Percentiles rank a stretch among this genome's conserved stretches.
Evolutionary conservation across 352 stramenopile genomes (phyloP).

Genomic region (Blastocystis sp.): DNA sequence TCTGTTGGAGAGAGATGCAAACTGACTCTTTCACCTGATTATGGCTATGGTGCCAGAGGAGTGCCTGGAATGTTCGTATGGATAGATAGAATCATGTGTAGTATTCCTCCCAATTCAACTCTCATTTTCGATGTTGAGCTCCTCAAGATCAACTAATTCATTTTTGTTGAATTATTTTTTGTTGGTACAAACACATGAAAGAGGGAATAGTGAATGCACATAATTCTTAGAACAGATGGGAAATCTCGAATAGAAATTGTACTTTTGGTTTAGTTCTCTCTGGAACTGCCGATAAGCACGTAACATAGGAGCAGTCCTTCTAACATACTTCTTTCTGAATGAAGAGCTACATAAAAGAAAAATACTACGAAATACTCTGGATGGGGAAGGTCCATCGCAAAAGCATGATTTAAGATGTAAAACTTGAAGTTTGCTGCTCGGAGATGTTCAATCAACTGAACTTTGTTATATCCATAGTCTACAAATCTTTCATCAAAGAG

Average conservation of each 20-base stretch:
- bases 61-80: conserved; percentile 49
- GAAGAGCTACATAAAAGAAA: not conserved
- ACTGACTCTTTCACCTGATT: conserved; percentile 65
- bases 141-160: conserved; percentile 62
- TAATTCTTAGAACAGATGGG: not conserved
- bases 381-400: conserved; percentile 48
- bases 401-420: conserved; percentile 52
- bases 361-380: not conserved
- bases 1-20: conserved; percentile 64
- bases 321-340: not conserved
- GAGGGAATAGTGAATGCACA: not conserved
- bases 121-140: conserved; percentile 68
- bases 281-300: not conserved
- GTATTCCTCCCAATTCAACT: conserved; percentile 66
- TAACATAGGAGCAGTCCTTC: not conserved
- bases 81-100: not conserved
- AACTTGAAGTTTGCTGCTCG: conserved; percentile 40
- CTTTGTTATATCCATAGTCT: conserved; percentile 62
- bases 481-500: conserved; percentile 55
- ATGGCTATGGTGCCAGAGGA: conserved; percentile 64
- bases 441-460: conserved; percentile 59
- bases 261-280: not conserved
- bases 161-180: not conserved
- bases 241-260: not conserved
- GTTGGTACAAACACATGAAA: not conserved